Evolutionary conservation across 176 grass and related monocot genomes (phyloP), one percentile per base, ranked within the genome.

Genomic region (Tuctoria greenei): DNA sequence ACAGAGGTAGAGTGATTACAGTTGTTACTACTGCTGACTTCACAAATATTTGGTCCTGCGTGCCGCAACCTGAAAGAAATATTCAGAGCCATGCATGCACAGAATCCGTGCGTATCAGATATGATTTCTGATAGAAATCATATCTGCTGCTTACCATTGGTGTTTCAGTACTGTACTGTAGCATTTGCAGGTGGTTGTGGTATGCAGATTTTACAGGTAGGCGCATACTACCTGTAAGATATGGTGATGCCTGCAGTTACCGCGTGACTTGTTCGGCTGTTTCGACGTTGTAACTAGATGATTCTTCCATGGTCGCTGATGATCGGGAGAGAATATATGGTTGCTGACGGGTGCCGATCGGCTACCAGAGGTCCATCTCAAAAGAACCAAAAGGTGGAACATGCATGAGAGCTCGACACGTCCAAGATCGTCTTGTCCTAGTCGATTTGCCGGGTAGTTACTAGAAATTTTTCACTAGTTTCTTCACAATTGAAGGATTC

Each of bases 201-300:
- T 54, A 24, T 57, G 70, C 50, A 73, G 50, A 56, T 72, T 50
- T 72, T 72, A 72, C 25, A 57, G 69, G 49, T 55, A 72, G 69
- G 34, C 14, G 47, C 47, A 54, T 55, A 21, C 46, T 10, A 11
- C 27, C 24, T 55, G 69, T 5, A 23, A 36, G 69, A 8, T 23
- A 8, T 21, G 8, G 27, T 50, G 17, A 71, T 51, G 44, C 27
- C 51, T 71, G 26, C 26, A 50, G 45, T 71, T 51, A 71, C 44
- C 16, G 67, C 45, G 35, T 50, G 58, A 15, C n/a, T n/a, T n/a
- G n/a, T n/a, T n/a, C n/a, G n/a, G 58, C 17, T 61, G 27, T 62
- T 36, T 62, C 36, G 60, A 62, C 28, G 58, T 15, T 0, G 28
- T 62, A 62, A 62, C 28, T 36, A 61, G 60, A 62, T 35, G 27